phyloP scores from a whole-genome alignment of 768 basidiomycete species.

The Flagelloscypha sp. region DNA sequence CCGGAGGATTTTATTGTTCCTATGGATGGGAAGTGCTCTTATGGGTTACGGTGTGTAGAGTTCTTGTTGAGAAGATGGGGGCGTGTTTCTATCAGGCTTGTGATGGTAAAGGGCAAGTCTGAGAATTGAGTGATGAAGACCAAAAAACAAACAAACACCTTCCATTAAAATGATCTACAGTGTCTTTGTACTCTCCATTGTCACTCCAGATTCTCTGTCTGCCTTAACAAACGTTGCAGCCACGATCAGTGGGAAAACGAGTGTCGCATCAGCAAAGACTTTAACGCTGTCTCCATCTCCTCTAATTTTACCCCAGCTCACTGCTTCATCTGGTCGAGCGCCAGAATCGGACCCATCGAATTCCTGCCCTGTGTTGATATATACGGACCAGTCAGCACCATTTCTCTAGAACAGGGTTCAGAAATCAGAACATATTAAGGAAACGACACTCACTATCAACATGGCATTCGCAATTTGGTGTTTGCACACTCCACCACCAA shows the following conservation, averaged over 20 bases:
- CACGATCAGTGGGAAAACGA: constrained; percentile 92
- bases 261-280: constrained; percentile 93
- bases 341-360: constrained; percentile 98
- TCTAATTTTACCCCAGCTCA: constrained; percentile 98
- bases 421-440: constrained; percentile 3
- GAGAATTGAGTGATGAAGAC: too few relatives aligned
- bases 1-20: too few relatives aligned
- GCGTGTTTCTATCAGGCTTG: too few relatives aligned
- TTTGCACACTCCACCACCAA: constrained; percentile 98
- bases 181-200: too few relatives aligned
- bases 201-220: background rate
- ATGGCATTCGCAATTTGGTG: constrained; percentile 99
- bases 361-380: constrained; percentile 98
- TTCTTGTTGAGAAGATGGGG: too few relatives aligned
- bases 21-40: too few relatives aligned
- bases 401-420: constrained; percentile 59
- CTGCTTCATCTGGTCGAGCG: constrained; percentile 92
- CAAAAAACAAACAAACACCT: too few relatives aligned
- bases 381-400: constrained; percentile 96
- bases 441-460: constrained; percentile 67
- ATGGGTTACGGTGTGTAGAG: too few relatives aligned
- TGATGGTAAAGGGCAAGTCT: too few relatives aligned
- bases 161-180: too few relatives aligned
- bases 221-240: constrained; percentile 83
- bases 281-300: constrained; percentile 78